Evolutionary conservation across 2,329 filamentous ascomycete genomes (phyloP), one percentile per base, ranked within the genome.

Genomic region (Penicillium sp.): DNA sequence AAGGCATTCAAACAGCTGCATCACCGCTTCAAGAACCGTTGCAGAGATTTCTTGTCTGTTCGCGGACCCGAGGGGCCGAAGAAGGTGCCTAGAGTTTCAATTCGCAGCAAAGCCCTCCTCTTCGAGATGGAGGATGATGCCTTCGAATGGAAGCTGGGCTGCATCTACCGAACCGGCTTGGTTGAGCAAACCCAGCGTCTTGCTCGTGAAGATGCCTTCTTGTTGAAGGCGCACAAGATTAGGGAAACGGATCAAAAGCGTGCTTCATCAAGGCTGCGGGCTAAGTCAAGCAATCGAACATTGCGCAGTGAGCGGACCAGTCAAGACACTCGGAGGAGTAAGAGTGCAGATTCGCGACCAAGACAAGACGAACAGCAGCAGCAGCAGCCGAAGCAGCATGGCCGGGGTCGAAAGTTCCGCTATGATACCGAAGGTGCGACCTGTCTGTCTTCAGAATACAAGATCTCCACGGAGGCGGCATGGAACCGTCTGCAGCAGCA

Each of bases 71-170:
- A 96, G 70, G 86, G 81, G 0, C 90, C 95, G 0, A 97, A 95
- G 69, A 78, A 83, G 41, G 85, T 99, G 0, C 94, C 94, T 1
- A 92, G 89, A 65, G 78, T 99, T 20, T 92, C 91, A 0, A 60
- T 99, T 9, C 84, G 91, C 46, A 88, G 87, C 48, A 88, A 89
- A 62, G 89, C 88, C 5, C 79, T 99, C 22, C 75, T 96, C 2
- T 92, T 99, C 53, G 92, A 97, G 66, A 79, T 99, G 31, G 94
- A 99, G 72, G 94, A 99, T 68, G 92, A 94, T 44, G 87, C 90
- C 0, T 99, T 99, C 64, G 94, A 99, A 69, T 99, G 92, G 89
- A 97, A 96, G 68, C 78, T 99, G 9, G 90, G 92, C 14, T 86
- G 91, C 66, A 99, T 99, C 46, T 99, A 97, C 69, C 86, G 92